A percentile compares a stretch with the other conserved stretches of the same genome.
These are phyloP conservation scores for Colletotrichum plurivorum DNA, from an alignment of 2,329 filamentous ascomycete species.

Conservation along the genomic window DNA sequence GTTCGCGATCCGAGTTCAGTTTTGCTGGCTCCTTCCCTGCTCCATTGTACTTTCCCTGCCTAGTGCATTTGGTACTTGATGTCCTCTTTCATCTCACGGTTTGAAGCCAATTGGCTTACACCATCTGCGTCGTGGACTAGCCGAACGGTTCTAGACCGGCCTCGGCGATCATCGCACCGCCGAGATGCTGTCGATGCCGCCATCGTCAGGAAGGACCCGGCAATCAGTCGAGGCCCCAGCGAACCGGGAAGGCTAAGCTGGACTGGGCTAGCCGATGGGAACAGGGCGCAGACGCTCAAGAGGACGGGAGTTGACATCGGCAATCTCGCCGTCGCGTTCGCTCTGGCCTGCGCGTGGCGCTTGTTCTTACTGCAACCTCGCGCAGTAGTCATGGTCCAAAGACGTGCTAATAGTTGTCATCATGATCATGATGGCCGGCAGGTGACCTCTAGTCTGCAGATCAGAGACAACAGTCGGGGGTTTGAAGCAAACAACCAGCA, in stretches of 20 bases:
- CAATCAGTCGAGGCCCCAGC: conserved; percentile 12
- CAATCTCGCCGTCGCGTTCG: conserved; percentile 13
- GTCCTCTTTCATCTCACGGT: not conserved
- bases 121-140: no score
- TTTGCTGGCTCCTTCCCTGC: no score
- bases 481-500: not conserved
- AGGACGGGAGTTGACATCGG: conserved; percentile 37
- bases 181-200: conserved; percentile 7
- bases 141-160: not conserved
- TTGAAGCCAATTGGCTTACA: no score
- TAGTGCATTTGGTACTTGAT: not conserved
- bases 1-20: no score
- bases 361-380: not conserved
- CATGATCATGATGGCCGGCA: not conserved
- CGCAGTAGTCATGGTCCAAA: not conserved
- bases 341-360: not conserved
- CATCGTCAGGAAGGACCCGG: conserved; percentile 4
- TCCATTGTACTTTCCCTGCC: no score
- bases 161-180: conserved; percentile 23
- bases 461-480: no score
- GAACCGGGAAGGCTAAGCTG: conserved; percentile 1
- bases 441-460: no score
- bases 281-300: conserved; percentile 26
- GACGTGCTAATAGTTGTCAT: not conserved
- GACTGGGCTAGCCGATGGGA: conserved; percentile 23